These are phyloP conservation scores for Chaetomium tenue DNA, from an alignment of 495 filamentous ascomycete genomes.

Conservation along the genomic window DNA sequence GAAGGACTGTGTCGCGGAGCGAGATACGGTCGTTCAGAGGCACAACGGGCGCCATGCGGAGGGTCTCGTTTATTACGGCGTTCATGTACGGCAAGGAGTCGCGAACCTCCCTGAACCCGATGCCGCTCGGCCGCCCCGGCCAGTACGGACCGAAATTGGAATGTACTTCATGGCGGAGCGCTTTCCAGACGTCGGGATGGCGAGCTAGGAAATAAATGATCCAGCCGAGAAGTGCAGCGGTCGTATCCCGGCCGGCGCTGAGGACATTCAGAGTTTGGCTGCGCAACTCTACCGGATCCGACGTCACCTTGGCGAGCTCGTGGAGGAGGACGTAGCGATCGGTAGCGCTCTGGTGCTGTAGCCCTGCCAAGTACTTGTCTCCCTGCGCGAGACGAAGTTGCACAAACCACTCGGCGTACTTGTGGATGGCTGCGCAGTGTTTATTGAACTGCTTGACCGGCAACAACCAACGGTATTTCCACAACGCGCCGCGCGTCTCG, in stretches of 20 bases:
- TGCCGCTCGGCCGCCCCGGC: slow-evolving; percentile 16
- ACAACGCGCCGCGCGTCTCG: slow-evolving; percentile 44
- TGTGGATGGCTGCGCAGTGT: slow-evolving; percentile 49
- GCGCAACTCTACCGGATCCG: slow-evolving; percentile 58
- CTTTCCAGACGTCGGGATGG: slow-evolving; percentile 45
- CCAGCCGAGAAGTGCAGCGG: slow-evolving; percentile 58
- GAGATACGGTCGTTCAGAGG: slow-evolving; percentile 46
- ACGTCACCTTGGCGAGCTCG: slow-evolving; percentile 58
- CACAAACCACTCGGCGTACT: slow-evolving; percentile 53
- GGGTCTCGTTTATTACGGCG: slow-evolving; percentile 50
- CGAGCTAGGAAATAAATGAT: slow-evolving; percentile 53
- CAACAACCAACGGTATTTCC: slow-evolving; percentile 50
- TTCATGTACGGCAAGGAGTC: slow-evolving; percentile 45
- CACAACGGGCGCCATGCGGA: slow-evolving; percentile 41
- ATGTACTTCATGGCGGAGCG: slow-evolving; percentile 53
- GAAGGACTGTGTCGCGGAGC: slow-evolving; percentile 48
- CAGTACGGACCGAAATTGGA: slow-evolving; percentile 37
- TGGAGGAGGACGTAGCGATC: slow-evolving; percentile 62
- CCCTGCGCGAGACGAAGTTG: slow-evolving; percentile 23
- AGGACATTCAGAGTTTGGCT: slow-evolving; percentile 65
- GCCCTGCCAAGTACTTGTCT: slow-evolving; percentile 20
- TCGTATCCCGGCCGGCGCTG: slow-evolving; percentile 58
- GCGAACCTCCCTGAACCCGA: slow-evolving; percentile 42
- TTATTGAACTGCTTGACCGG: slow-evolving; percentile 43
- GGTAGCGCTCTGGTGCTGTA: slow-evolving; percentile 11